A percentile compares a stretch with the other conserved stretches of the same genome.
phyloP scores from a whole-genome alignment of 768 basidiomycete genomes.

The Tephrocybe rancida region DNA sequence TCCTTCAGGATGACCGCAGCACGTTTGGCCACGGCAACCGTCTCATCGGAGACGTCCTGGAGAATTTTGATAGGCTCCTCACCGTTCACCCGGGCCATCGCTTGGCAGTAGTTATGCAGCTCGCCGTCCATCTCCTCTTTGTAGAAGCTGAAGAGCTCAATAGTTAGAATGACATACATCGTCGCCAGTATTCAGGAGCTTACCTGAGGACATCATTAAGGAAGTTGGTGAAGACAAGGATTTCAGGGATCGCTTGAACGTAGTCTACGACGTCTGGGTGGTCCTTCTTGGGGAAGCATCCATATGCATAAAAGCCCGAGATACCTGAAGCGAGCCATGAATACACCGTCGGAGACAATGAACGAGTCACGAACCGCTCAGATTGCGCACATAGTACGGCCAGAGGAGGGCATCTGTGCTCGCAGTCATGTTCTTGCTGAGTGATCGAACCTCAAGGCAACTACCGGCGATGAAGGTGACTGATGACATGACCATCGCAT shows the following conservation, averaged over 20 bases:
- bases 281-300: constrained; percentile 13
- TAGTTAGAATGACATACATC: background rate
- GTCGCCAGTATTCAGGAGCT: background rate
- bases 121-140: constrained; percentile 15
- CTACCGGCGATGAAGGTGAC: constrained; percentile 13
- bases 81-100: constrained; percentile 5
- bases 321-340: background rate
- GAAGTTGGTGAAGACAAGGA: constrained; percentile 11
- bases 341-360: background rate
- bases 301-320: constrained; percentile 9
- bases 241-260: constrained; percentile 10
- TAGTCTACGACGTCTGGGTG: constrained; percentile 11
- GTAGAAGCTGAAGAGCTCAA: constrained; percentile 2
- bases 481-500: constrained; percentile 12
- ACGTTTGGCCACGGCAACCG: constrained; percentile 5
- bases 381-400: constrained; percentile 9
- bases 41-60: constrained; percentile 12
- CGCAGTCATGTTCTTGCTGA: constrained; percentile 2
- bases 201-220: constrained; percentile 12
- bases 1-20: constrained; percentile 4
- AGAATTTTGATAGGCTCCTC: constrained; percentile 8
- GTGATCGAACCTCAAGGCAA: constrained; percentile 10
- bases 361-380: background rate
- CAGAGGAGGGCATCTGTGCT: constrained; percentile 11
- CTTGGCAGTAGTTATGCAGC: constrained; percentile 12